Base-by-base conservation (phyloP, 108 stramenopile genomes). In the Pseudonitzschia multistriata region DNA sequence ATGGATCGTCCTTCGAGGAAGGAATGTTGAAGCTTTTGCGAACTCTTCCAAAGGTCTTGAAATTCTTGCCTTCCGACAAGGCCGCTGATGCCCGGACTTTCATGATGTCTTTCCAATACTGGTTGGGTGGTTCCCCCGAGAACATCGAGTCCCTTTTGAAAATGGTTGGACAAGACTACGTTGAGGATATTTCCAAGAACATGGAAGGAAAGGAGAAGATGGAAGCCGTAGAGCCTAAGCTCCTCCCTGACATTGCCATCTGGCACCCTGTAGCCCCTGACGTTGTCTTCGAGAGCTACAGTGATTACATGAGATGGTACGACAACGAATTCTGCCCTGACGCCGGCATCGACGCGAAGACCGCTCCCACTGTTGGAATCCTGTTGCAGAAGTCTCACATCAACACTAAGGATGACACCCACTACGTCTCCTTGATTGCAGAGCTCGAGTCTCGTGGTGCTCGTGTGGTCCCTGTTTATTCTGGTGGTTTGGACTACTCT, bases 41-140 rank as follows among this genome's bases (percentile, higher is more conserved):
- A 59, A 97, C 97, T 49, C 82, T 97, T 45, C 97, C 97, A 17
- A 97, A 97, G 87, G 97, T 97, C 1, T 74, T 97, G 62, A 97
- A 97, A 81, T 97, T 96, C 81, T 80, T 97, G 28, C 97, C 97
- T 6, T 86, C 84, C 70, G 97, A 97, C 81, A 97, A 97, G 88
- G 97, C 97, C 8, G 90, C 91, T 39, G 97, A 97, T 78, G 97
- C 97, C 7, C 84, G 95, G 37, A 93, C 95, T 52, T 97, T 97
- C 74, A 97, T 97, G 96, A 97, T 97, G 97, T 95, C 93, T 36
- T 97, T 97, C 91, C 96, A 97, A 72, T 97, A 97, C 85, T 97
- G 97, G 97, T 91, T 97, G 49, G 97, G 97, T 40, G 94, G 91
- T 33, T 96, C 95, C 22, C 95, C 96, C 35, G 91, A 96, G 70